These are phyloP conservation scores for Sporothrix humicola DNA, from an alignment of 2,329 filamentous ascomycete genomes.

Conservation along the genomic window DNA sequence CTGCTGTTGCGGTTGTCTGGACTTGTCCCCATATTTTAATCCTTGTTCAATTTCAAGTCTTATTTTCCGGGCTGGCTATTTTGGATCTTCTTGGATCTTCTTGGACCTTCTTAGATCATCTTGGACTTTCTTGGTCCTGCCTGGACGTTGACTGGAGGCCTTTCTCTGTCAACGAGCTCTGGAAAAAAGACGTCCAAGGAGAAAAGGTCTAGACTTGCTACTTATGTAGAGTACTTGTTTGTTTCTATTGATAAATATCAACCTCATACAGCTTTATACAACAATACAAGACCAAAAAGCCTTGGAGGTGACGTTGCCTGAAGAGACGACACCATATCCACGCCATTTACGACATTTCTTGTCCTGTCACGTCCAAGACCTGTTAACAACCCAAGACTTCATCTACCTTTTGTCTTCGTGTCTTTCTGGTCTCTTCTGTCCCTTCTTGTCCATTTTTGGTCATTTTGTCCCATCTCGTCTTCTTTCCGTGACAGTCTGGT, in stretches of 20 bases:
- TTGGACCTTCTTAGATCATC: not conserved
- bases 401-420: not conserved
- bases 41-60: not conserved
- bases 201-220: not conserved
- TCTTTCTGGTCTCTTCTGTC: not conserved
- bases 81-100: not conserved
- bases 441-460: not conserved
- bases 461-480: too few relatives aligned
- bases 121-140: not conserved
- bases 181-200: not conserved
- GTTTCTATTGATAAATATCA: not conserved
- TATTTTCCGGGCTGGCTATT: slow-evolving; percentile 27
- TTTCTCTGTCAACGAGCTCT: not conserved
- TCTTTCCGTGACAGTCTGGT: too few relatives aligned
- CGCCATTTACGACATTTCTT: not conserved
- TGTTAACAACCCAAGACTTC: not conserved
- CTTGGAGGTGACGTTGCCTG: not conserved
- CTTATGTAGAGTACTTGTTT: not conserved
- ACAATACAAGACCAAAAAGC: not conserved
- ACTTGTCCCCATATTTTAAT: not conserved
- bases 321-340: not conserved
- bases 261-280: not conserved
- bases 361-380: not conserved
- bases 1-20: not conserved
- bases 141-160: slow-evolving; percentile 1